These are phyloP conservation scores for Macadamia integrifolia DNA, from an alignment of 164 flowering plant genomes.

Conservation along the genomic window DNA sequence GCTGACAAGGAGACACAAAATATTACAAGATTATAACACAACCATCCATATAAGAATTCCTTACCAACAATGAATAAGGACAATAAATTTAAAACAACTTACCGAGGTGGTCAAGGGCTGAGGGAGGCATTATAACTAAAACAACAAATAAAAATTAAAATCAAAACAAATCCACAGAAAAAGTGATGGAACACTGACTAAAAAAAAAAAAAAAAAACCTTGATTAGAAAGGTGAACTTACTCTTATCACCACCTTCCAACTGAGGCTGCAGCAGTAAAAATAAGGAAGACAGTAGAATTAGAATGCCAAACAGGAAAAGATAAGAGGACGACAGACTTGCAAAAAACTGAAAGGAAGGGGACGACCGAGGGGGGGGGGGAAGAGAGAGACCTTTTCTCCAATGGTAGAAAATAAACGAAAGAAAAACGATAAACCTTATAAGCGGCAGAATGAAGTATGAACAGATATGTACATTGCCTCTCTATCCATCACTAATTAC, in stretches of 20 bases:
- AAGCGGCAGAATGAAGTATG: too few species aligned
- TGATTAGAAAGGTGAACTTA: conserved; percentile 24
- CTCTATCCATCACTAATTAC: too few species aligned
- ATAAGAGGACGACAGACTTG: not conserved
- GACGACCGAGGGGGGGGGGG: too few species aligned
- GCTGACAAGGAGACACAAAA: not conserved
- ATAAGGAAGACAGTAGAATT: not conserved
- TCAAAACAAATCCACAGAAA: not conserved
- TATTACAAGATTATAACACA: not conserved
- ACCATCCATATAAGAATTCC: not conserved
- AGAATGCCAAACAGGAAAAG: not conserved
- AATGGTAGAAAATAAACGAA: too few species aligned
- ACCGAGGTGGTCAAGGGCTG: conserved; percentile 76
- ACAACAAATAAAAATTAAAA: conserved; percentile 8
- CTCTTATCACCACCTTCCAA: conserved; percentile 78
- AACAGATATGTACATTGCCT: too few species aligned
- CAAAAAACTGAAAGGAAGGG: not conserved
- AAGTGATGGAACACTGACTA: not conserved
- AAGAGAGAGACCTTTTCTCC: too few species aligned
- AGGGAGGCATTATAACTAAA: conserved; percentile 78
- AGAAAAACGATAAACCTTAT: too few species aligned
- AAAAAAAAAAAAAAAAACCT: not conserved
- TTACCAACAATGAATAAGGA: not conserved
- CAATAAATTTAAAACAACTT: conserved; percentile 9
- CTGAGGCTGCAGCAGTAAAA: conserved; percentile 47